Conservation (phyloP, 2,329 filamentous ascomycete species). For the Penicillium psychrosexuale region DNA sequence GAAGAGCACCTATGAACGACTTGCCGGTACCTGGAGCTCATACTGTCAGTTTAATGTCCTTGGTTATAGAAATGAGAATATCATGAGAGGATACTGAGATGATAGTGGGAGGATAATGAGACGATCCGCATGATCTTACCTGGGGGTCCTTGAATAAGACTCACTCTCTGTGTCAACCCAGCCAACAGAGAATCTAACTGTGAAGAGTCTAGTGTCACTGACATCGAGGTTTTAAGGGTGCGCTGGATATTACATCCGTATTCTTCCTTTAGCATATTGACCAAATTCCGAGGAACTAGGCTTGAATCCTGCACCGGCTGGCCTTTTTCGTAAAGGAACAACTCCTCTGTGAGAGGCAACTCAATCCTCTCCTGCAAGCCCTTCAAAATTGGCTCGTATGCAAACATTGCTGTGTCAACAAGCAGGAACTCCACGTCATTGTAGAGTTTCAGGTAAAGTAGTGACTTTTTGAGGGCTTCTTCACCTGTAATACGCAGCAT, state of each 20-base stretch:
- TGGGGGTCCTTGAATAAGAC: constrained; percentile 69
- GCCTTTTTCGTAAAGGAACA: constrained; percentile 44
- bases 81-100: background rate
- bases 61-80: background rate
- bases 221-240: constrained; percentile 29
- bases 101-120: background rate
- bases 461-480: constrained; percentile 45
- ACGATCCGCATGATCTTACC: constrained; percentile 43
- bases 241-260: constrained; percentile 29
- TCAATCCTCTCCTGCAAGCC: constrained; percentile 56
- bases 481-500: constrained; percentile 52
- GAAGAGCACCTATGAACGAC: constrained; percentile 66
- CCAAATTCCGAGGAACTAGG: constrained; percentile 10
- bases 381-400: constrained; percentile 64
- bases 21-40: constrained; percentile 63
- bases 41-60: background rate
- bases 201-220: constrained; percentile 48
- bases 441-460: constrained; percentile 45
- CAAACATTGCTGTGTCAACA: constrained; percentile 65
- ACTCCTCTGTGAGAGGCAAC: constrained; percentile 54
- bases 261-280: constrained; percentile 16
- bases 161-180: constrained; percentile 54
- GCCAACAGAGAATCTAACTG: constrained; percentile 57
- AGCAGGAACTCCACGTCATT: constrained; percentile 51
- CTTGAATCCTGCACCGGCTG: constrained; percentile 6